Evolutionary conservation across 306 rosid genomes (phyloP), one percentile per base, ranked within the genome.

Genomic region (Calophaca sinica): DNA sequence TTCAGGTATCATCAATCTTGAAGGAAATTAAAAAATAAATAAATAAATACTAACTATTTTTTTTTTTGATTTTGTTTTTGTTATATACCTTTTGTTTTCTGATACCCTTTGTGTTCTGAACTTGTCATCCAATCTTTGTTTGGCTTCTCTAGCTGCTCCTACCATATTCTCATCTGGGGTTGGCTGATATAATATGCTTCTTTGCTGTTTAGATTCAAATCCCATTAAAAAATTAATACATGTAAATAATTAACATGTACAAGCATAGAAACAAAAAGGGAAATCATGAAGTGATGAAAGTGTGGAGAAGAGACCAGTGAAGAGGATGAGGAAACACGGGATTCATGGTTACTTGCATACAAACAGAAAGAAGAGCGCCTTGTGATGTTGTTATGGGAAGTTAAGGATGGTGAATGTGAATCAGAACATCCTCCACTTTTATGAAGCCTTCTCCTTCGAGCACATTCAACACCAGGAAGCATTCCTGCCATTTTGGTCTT

Each of bases 401-500:
- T 50, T 29, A 66, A 62, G 9, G 53, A 29, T 9, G 81, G 68
- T 66, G 85, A 70, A 60, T n/a, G n/a, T n/a, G 84, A 69, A 64
- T 87, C 97, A 2, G 81, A 58, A 36, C 10, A 57, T 20, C 72
- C 73, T 54, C 83, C 80, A 61, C 86, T 80, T 10, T 75, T 86
- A 77, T 85, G 93, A 32, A 88, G 58, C 57, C 92, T 65, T 79
- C 97, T 83, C 35, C 93, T 86, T 68, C 97, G 58, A 0, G 98
- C 98, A 45, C 87, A 88, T 84, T 93, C 96, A 48, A 93, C 98
- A 70, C 98, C 98, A 2, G 96, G 93, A 72, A 93, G 93, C 92
- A 84, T 90, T 73, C 96, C 96, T 29, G 96, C 93, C 96, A 90
- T 14, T 12, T 4, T n/a, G n/a, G 15, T 11, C n/a, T 28, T 61